Evolutionary conservation across 2,329 filamentous ascomycete genomes (phyloP).

Genomic region (Sporothrix schenckii): DNA sequence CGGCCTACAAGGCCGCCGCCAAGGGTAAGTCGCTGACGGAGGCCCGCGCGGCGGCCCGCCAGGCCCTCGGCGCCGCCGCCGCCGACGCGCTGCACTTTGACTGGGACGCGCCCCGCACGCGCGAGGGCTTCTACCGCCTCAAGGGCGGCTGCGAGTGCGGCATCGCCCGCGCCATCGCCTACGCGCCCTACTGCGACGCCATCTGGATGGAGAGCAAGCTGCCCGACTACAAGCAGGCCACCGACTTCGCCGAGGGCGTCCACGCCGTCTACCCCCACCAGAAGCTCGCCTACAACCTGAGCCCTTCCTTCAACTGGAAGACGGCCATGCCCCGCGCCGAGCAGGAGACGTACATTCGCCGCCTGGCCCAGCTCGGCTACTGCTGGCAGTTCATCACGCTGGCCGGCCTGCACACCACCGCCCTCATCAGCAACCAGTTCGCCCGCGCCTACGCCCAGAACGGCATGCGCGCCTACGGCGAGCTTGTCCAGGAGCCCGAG

Average conservation of each 20-base stretch:
- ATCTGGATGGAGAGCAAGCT: conserved; percentile 99
- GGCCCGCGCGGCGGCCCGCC: conserved; percentile 76
- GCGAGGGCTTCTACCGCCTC: conserved; percentile 94
- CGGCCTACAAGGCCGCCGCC: conserved; percentile 67
- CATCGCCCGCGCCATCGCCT: conserved; percentile 86
- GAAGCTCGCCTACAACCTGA: conserved; percentile 99
- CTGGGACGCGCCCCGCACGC: conserved; percentile 90
- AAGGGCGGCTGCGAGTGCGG: conserved; percentile 89
- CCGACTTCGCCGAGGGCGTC: conserved; percentile 90
- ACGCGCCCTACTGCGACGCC: conserved; percentile 89
- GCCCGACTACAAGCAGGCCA: conserved; percentile 86
- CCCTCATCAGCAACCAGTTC: conserved; percentile 88
- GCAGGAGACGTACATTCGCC: conserved; percentile 96
- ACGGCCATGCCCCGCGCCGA: conserved; percentile 87
- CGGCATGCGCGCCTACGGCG: conserved; percentile 95
- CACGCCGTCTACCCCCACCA: conserved; percentile 95
- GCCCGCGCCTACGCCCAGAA: conserved; percentile 75
- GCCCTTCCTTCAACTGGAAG: conserved; percentile 99
- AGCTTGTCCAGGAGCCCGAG: conserved; percentile 97
- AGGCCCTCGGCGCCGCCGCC: conserved; percentile 70
- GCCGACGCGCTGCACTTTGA: conserved; percentile 82
- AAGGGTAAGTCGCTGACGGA: conserved; percentile 87
- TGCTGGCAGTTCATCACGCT: conserved; percentile 99
- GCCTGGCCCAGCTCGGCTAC: conserved; percentile 85
- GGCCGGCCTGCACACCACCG: conserved; percentile 92